Conservation (phyloP, 225 moss, liverwort and hornwort genomes). For the Polytrichum formosum region DNA sequence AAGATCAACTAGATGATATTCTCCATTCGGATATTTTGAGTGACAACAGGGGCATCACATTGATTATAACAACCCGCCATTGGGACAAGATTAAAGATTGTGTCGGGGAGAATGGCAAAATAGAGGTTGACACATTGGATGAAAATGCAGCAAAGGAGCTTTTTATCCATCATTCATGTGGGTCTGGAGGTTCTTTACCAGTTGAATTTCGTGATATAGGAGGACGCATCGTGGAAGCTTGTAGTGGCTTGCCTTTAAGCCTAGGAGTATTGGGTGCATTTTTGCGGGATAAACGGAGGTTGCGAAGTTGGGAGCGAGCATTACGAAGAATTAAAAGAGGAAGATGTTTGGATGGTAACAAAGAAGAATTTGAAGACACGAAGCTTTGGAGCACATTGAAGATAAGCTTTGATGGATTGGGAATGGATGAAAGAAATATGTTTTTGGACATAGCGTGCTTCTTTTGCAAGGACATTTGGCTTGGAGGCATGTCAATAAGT, state of each 20-base stretch:
- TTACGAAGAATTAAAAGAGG: background rate
- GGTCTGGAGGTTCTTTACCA: background rate
- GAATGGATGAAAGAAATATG: background rate
- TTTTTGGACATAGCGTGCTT: background rate
- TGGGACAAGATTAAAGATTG: background rate
- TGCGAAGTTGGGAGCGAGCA: background rate
- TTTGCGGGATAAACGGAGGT: background rate
- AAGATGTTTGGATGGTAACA: background rate
- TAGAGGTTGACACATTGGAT: background rate
- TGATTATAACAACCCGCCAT: background rate
- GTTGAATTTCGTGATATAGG: background rate
- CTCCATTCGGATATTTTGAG: background rate
- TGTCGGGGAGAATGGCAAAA: background rate
- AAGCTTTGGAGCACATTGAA: background rate
- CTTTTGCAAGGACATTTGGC: background rate
- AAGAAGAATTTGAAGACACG: background rate
- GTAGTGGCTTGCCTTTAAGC: background rate
- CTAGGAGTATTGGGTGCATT: background rate
- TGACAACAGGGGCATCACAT: background rate
- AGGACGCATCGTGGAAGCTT: background rate
- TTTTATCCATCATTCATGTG: background rate
- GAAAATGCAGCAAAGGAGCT: background rate
- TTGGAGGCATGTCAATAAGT: background rate
- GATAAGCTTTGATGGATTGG: background rate
- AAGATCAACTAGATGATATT: background rate